These are phyloP conservation scores for Trichoderma arundinaceum DNA, from an alignment of 2,329 filamentous ascomycete species.

Conservation along the genomic window DNA sequence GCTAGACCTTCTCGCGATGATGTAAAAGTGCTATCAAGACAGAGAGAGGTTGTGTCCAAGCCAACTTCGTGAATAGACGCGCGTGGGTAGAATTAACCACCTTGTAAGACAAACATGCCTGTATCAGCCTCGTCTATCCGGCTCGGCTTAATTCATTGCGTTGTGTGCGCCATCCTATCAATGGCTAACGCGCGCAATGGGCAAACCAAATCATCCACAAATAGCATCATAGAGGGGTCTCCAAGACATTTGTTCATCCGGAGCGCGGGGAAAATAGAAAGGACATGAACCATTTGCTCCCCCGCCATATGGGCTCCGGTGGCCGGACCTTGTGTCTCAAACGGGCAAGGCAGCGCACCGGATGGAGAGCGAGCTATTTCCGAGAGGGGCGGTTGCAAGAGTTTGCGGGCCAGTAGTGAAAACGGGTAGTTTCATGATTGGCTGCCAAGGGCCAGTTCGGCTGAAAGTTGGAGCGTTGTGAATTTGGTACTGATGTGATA, in stretches of 20 bases:
- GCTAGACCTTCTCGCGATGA: not conserved
- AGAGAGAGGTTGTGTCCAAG: not conserved
- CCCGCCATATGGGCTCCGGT: slow-evolving; percentile 18
- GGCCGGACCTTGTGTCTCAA: slow-evolving; percentile 12
- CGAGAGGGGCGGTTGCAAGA: slow-evolving; percentile 20
- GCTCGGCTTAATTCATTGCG: slow-evolving; percentile 8
- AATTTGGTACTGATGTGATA: not conserved
- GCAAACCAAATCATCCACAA: slow-evolving; percentile 19
- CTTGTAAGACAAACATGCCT: not conserved
- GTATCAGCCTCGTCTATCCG: slow-evolving; percentile 5
- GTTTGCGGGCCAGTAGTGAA: not conserved
- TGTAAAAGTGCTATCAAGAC: not conserved
- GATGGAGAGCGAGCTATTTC: slow-evolving; percentile 16
- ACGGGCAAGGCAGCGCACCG: slow-evolving; percentile 2
- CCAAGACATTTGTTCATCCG: not conserved
- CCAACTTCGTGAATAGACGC: not conserved
- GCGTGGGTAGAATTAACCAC: not conserved
- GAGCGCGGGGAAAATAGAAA: slow-evolving; percentile 24
- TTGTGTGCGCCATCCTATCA: slow-evolving; percentile 16
- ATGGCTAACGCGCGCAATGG: not conserved
- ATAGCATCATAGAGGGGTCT: slow-evolving; percentile 21
- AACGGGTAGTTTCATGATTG: no score
- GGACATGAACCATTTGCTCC: not conserved
- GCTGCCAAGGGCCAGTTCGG: not conserved
- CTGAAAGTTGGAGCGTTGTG: slow-evolving; percentile 16